These are phyloP conservation scores for Coemansia sp. DNA, from an alignment of 192 early-diverging fungal species.

Conservation along the genomic window DNA sequence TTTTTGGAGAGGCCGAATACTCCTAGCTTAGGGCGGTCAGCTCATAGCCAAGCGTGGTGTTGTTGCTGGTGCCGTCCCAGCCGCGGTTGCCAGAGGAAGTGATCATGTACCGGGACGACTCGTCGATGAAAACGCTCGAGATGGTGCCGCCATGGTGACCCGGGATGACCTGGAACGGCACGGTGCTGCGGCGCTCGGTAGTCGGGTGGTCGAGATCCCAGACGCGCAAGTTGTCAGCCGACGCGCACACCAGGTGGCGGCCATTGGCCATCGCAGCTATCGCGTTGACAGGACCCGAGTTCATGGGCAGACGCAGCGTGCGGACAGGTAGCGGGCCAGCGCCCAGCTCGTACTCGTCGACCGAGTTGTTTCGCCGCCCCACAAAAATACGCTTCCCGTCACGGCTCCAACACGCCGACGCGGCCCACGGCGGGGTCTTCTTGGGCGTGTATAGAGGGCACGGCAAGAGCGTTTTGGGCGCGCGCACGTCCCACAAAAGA, in stretches of 20 bases:
- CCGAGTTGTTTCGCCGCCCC: slow-evolving; percentile 83
- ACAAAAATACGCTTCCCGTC: slow-evolving; percentile 78
- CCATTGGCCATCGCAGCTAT: slow-evolving; percentile 75
- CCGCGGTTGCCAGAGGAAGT: slow-evolving; percentile 89
- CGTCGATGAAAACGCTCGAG: slow-evolving; percentile 65
- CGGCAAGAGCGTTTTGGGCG: slow-evolving; percentile 51
- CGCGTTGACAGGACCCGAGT: slow-evolving; percentile 82
- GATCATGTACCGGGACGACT: slow-evolving; percentile 74
- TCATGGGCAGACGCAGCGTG: slow-evolving; percentile 74
- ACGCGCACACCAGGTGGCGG: slow-evolving; percentile 81
- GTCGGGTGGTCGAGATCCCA: slow-evolving; percentile 71
- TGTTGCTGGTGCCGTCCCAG: slow-evolving; percentile 89
- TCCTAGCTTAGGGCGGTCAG: slow-evolving; percentile 52
- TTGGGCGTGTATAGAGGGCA: slow-evolving; percentile 52
- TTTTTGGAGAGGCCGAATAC: neutral
- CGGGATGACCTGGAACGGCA: slow-evolving; percentile 90
- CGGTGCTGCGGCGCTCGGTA: slow-evolving; percentile 39
- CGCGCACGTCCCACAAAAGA: slow-evolving; percentile 71
- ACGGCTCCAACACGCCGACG: slow-evolving; percentile 75
- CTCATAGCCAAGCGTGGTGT: slow-evolving; percentile 81
- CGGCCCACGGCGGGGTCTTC: slow-evolving; percentile 70
- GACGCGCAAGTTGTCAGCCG: slow-evolving; percentile 86
- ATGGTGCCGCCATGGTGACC: slow-evolving; percentile 89
- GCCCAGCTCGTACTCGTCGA: slow-evolving; percentile 86
- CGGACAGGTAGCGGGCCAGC: slow-evolving; percentile 59